Evolutionary conservation across 768 basidiomycete species (phyloP).

Genomic region (Mycena kentingensis): DNA sequence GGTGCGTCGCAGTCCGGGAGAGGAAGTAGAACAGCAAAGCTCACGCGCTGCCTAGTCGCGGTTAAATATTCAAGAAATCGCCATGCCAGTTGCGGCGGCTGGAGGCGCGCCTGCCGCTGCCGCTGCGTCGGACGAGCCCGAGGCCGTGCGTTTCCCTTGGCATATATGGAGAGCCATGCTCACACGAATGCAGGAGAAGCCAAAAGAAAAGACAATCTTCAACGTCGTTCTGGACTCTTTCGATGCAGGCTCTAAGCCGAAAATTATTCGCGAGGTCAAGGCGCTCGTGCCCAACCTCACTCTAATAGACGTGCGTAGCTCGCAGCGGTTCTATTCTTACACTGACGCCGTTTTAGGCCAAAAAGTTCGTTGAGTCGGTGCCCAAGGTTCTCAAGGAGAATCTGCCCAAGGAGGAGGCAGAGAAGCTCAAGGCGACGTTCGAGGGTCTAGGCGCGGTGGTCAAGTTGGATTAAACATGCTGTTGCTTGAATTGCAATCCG

Average conservation of each 20-base stretch:
- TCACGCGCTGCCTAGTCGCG: slow-evolving; percentile 68
- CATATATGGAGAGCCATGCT: neutral
- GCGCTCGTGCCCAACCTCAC: slow-evolving; percentile 93
- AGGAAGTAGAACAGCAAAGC: neutral
- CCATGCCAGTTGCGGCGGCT: slow-evolving; percentile 78
- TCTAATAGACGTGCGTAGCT: slow-evolving; percentile 83
- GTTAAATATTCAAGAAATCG: slow-evolving; percentile 96
- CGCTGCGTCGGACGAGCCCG: slow-evolving; percentile 60
- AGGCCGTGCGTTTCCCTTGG: slow-evolving; percentile 51
- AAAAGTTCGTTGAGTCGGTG: slow-evolving; percentile 97
- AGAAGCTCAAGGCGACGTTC: slow-evolving; percentile 92
- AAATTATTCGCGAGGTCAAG: slow-evolving; percentile 98
- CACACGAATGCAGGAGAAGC: slow-evolving; percentile 67
- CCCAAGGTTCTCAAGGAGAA: slow-evolving; percentile 95
- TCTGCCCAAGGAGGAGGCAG: slow-evolving; percentile 94
- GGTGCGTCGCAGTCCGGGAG: slow-evolving; percentile 45
- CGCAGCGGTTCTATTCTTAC: slow-evolving; percentile 1
- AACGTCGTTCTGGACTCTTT: slow-evolving; percentile 94
- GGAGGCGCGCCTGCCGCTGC: slow-evolving; percentile 57
- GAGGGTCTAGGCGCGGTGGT: slow-evolving; percentile 87
- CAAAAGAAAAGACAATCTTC: slow-evolving; percentile 98
- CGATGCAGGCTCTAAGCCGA: slow-evolving; percentile 88
- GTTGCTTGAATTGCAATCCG: slow-evolving; percentile 22
- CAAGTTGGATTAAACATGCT: slow-evolving; percentile 63
- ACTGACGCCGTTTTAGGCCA: slow-evolving; percentile 66